phyloP scores from a whole-genome alignment of 768 basidiomycete genomes.

The Russula griseocarnosa region DNA sequence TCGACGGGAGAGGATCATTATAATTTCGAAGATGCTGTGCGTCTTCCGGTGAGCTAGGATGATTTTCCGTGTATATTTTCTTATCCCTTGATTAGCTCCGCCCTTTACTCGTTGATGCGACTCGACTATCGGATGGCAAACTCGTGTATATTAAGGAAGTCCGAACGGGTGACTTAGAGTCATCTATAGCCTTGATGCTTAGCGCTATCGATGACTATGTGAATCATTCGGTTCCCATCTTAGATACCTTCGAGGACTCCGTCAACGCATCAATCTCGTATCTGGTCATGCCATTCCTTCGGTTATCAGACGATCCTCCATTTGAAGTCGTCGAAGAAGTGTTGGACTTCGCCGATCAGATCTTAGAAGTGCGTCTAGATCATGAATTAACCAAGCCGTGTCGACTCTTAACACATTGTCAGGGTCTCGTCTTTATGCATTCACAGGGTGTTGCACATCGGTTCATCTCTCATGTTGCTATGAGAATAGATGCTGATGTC shows the following conservation, averaged over 20 bases:
- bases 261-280: constrained; percentile 12
- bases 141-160: constrained; percentile 35
- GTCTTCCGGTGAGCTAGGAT: constrained; percentile 6
- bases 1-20: background rate
- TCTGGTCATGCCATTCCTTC: constrained; percentile 26
- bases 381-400: background rate
- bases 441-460: too few species aligned
- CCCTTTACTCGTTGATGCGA: constrained; percentile 26
- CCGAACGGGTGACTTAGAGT: constrained; percentile 14
- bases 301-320: background rate
- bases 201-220: background rate
- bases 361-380: constrained; percentile 12
- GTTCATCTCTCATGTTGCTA: too few species aligned
- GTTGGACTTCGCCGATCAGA: constrained; percentile 20
- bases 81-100: constrained; percentile 4
- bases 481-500: background rate
- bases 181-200: constrained; percentile 23
- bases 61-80: background rate
- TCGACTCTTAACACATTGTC: background rate
- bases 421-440: too few species aligned
- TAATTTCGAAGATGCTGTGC: constrained; percentile 1
- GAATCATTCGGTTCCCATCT: constrained; percentile 23
- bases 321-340: constrained; percentile 13
- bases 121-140: constrained; percentile 24
- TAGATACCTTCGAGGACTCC: constrained; percentile 15